Base-by-base conservation (phyloP, 768 basidiomycete species). In the Lyophyllum atratum region DNA sequence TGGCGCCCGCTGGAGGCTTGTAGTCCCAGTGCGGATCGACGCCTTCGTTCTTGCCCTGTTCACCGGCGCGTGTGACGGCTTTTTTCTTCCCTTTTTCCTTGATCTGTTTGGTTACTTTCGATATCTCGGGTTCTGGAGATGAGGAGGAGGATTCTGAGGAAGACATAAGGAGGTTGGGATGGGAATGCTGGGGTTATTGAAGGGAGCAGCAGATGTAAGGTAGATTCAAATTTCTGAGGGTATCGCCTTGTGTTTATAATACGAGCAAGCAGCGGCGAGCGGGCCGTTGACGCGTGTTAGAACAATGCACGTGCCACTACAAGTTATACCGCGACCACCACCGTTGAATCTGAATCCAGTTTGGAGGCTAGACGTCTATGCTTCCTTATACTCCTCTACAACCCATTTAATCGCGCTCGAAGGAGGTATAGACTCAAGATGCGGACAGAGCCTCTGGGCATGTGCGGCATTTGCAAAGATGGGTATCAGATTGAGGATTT, bases 11-110 rank as follows among this genome's bases (percentile, higher is more conserved):
- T 7, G 89, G 88, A 0, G 88, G 85, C 58, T 74, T 65, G 63
- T 85, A 91, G 0, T 76, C 83, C 84, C 85, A 86, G 52, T 80
- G 72, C 0, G 76, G 76, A 64, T 86, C 75, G 19, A 69, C 69
- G 28, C 83, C 84, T 66, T 86, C 83, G 55, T 85, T 82, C 66
- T 76, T 81, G 10, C 70, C 77, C 17, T 70, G 66, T 31, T 66
- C 57, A 21, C 71, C 37, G 5, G 48, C 40, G 29, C 39, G 6
- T 22, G 19, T 42, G 42, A 24, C 9, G 55, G 33, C 25, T 57
- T 60, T 49, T 51, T 59, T n/a, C 56, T 59, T 14, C 55, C 54
- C 37, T n/a, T 62, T 63, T 6, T 50, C 48, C 33, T 61, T 62
- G 14, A 25, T 19, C 21, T 54, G 52, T 25, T 50, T 54, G 1